Evolutionary conservation across 768 basidiomycete species (phyloP), one percentile per base, ranked within the genome.

Genomic region (Crassisporium funariophilum): DNA sequence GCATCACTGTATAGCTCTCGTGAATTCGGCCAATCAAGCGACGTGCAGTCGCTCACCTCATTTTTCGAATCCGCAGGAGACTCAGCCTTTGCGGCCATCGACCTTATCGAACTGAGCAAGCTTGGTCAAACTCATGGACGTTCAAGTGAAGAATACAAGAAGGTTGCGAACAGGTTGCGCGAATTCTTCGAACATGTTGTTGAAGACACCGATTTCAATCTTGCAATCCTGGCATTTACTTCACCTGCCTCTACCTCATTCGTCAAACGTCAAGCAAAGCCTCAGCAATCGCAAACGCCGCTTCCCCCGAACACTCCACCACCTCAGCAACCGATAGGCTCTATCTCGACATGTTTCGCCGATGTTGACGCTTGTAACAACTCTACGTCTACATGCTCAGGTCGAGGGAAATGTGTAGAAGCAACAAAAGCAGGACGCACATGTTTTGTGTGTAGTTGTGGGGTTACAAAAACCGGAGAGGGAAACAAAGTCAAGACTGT

Each of bases 361-460:
- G 74, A 77, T 17, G 63, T 65, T 15, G 73, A 79, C 17, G 63
- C 71, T 1, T 93, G 91, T 63, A 67, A 60, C 20, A 81, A 84
- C 53, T 71, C 72, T 39, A 93, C 91, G 5, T 72, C 70, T 38
- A 57, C 71, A 17, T 93, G 91, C 62, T 86, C 84, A 6, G 84
- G 85, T 7, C 75, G 81, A 39, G 91, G 91, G 0, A 57, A 78
- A 50, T 93, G 91, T 55, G 73, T 77, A 13, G 62, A 72, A 45
- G 80, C 80, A 22, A 78, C 69, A 37, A 83, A 82, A 54, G 78
- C 80, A 4, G 87, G 84, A 10, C 65, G 72, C 12, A 75, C 73
- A 15, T 80, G 78, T 56, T 80, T 73, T 54, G 73, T 81, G 23
- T 84, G 82, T 59, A 65, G 69, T 35, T 84, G 82, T 52, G 67